A percentile compares a stretch with the other conserved stretches of the same genome.
phyloP scores from a whole-genome alignment of 2,329 filamentous ascomycete species.

The Colletotrichum truncatum region DNA sequence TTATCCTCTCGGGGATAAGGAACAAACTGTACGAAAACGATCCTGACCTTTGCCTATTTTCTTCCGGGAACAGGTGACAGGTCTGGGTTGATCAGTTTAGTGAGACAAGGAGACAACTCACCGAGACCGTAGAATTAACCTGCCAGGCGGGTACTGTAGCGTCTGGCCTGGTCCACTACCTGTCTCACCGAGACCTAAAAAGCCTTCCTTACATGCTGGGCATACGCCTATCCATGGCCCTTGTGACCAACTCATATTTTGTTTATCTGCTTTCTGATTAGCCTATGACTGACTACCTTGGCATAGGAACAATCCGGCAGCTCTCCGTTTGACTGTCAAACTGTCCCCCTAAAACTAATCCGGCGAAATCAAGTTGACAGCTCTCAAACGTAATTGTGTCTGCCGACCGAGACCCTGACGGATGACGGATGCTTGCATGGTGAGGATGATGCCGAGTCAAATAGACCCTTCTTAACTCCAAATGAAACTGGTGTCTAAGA shows the following conservation, averaged over 20 bases:
- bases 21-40: conserved; percentile 5
- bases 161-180: neutral
- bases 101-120: conserved; percentile 17
- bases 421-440: conserved; percentile 21
- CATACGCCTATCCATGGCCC: neutral
- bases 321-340: conserved; percentile 4
- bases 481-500: conserved; percentile 19
- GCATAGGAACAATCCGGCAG: neutral
- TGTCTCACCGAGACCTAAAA: conserved; percentile 5
- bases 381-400: neutral
- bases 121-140: conserved; percentile 2
- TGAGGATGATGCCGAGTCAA: neutral
- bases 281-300: neutral
- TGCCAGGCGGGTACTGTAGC: neutral
- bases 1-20: neutral
- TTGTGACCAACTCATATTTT: neutral
- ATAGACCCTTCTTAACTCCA: neutral
- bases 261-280: neutral
- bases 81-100: neutral
- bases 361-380: neutral
- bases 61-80: conserved; percentile 21
- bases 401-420: neutral
- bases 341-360: conserved; percentile 6
- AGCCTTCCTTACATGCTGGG: neutral
- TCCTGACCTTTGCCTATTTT: neutral